phyloP scores from a whole-genome alignment of 371 early-diverging fungal genomes.

The Syncephalastrum contaminatum region DNA sequence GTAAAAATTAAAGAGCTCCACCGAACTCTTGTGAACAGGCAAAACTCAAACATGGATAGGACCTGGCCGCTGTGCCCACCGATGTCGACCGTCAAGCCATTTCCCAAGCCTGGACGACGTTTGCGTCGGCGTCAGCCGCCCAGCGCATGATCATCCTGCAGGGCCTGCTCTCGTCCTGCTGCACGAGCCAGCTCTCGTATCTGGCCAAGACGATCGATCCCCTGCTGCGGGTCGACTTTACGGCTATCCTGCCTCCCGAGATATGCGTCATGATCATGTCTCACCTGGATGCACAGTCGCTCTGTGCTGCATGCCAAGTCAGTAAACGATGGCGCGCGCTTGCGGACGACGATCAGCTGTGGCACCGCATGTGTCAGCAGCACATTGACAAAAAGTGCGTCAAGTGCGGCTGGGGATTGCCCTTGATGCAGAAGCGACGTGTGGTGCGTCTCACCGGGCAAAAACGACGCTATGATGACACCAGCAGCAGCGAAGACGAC shows the following conservation, averaged over 20 bases:
- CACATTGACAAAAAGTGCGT: slow-evolving; percentile 94
- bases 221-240: slow-evolving; percentile 65
- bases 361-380: slow-evolving; percentile 96
- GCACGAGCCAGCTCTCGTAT: slow-evolving; percentile 52
- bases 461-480: slow-evolving; percentile 2
- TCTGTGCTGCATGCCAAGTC: slow-evolving; percentile 89
- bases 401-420: slow-evolving; percentile 96
- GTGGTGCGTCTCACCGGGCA: slow-evolving; percentile 18
- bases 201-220: slow-evolving; percentile 39
- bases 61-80: slow-evolving; percentile 10
- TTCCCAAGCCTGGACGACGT: slow-evolving; percentile 51
- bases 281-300: slow-evolving; percentile 86
- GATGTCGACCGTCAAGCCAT: slow-evolving; percentile 35
- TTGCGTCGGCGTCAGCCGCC: slow-evolving; percentile 40
- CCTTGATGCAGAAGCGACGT: slow-evolving; percentile 56
- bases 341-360: slow-evolving; percentile 88
- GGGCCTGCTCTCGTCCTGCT: slow-evolving; percentile 54
- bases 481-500: slow-evolving; percentile 3
- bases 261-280: slow-evolving; percentile 78
- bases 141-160: slow-evolving; percentile 58
- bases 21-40: no score
- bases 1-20: slow-evolving; percentile 1
- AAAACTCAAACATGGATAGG: slow-evolving; percentile 7
- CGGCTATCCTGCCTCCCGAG: slow-evolving; percentile 74
- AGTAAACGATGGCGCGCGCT: slow-evolving; percentile 73